phyloP scores from a whole-genome alignment of 1,284 basidiomycete genomes.

The Leccinum ponderosum region DNA sequence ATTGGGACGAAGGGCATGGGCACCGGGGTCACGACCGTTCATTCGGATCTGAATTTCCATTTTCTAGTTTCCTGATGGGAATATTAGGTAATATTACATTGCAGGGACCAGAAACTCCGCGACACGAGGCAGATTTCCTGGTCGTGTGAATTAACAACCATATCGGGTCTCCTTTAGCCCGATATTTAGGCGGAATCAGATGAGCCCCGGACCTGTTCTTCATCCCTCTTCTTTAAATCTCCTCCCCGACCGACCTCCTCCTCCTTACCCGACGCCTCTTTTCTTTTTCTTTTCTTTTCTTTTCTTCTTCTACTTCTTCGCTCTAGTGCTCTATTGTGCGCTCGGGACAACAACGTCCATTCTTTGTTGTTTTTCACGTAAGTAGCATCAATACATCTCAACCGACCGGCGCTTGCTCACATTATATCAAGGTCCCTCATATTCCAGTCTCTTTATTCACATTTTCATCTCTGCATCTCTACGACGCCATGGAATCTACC shows the following conservation, averaged over 20 bases:
- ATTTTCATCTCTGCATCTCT: conserved; percentile 31
- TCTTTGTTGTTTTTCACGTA: conserved; percentile 37
- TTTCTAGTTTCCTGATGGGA: conserved; percentile 19
- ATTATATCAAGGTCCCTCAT: conserved; percentile 28
- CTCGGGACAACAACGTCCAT: conserved; percentile 33
- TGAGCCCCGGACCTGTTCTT: conserved; percentile 16
- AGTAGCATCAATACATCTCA: conserved; percentile 12
- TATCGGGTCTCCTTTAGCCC: conserved; percentile 13
- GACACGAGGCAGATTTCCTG: conserved; percentile 32
- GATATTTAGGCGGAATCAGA: conserved; percentile 37
- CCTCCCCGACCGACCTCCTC: conserved; percentile 35
- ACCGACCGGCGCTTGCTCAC: conserved; percentile 5
- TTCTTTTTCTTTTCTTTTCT: conserved; percentile 28
- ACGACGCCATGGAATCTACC: conserved; percentile 44
- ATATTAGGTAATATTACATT: conserved; percentile 32
- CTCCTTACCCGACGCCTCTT: conserved; percentile 33
- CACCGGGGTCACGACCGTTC: conserved; percentile 24
- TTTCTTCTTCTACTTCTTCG: conserved; percentile 32
- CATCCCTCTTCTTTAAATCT: conserved; percentile 32
- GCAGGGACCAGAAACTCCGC: conserved; percentile 34
- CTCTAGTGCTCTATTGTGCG: conserved; percentile 36
- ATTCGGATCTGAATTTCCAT: conserved; percentile 10
- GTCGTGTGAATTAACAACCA: conserved; percentile 12
- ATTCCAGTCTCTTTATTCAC: conserved; percentile 40
- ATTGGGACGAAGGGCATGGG: conserved; percentile 21